Evolutionary conservation across 2,329 filamentous ascomycete genomes (phyloP).

Genomic region (Exophiala viscosa): DNA sequence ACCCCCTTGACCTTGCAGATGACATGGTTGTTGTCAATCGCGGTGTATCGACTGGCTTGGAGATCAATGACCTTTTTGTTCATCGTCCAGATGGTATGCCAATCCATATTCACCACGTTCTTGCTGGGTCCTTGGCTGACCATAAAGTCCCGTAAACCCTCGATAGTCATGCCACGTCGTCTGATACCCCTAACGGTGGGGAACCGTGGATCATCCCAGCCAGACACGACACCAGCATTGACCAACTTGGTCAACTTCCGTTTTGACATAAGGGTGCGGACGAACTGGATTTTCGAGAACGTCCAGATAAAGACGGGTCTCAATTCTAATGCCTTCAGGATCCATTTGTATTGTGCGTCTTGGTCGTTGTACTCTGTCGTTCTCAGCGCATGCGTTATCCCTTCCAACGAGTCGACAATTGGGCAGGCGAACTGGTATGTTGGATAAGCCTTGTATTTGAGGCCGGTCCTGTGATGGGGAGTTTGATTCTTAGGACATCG

Average conservation of each 20-base stretch:
- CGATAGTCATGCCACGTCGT: constrained; percentile 48
- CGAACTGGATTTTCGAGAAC: constrained; percentile 52
- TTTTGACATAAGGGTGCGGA: constrained; percentile 50
- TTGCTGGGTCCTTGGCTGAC: constrained; percentile 49
- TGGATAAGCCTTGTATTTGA: constrained; percentile 63
- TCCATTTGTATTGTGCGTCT: constrained; percentile 52
- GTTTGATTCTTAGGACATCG: constrained; percentile 67
- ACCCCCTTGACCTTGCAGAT: constrained; percentile 55
- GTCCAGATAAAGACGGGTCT: constrained; percentile 49
- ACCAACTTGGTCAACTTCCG: constrained; percentile 51
- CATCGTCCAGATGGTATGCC: constrained; percentile 48
- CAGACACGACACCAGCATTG: constrained; percentile 46
- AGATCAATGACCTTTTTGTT: constrained; percentile 85
- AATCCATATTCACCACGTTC: constrained; percentile 49
- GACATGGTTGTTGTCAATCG: constrained; percentile 31
- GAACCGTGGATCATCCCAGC: constrained; percentile 52
- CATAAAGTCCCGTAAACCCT: constrained; percentile 49
- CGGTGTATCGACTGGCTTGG: constrained; percentile 32
- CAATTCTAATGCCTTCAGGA: constrained; percentile 46
- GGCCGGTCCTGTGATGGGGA: constrained; percentile 61
- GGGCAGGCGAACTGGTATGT: constrained; percentile 66
- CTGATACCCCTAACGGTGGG: constrained; percentile 50
- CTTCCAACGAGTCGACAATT: constrained; percentile 60
- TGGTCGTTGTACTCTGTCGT: constrained; percentile 59
- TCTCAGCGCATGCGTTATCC: constrained; percentile 62